Evolutionary conservation across 2,329 filamentous ascomycete species (phyloP), one percentile per base, ranked within the genome.

Genomic region (Diaporthe ampelina): DNA sequence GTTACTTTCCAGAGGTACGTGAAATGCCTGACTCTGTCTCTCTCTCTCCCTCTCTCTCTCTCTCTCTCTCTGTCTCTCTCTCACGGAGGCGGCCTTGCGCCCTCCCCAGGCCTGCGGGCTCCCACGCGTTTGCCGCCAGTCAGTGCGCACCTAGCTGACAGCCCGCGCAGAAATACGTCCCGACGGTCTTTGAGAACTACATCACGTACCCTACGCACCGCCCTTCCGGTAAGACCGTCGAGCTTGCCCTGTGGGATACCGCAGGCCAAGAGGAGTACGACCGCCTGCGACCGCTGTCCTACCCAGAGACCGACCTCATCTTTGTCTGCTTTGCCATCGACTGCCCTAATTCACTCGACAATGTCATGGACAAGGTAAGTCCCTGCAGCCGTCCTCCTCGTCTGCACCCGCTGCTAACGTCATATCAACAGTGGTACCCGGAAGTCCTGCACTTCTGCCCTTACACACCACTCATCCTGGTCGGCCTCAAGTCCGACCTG

Each of bases 251-350:
- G 70, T 99, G 97, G 97, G 97, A 99, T 85, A 99, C 97, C 37
- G 97, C 97, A 79, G 97, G 97, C 52, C 97, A 99, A 85, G 97
- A 99, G 85, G 97, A 98, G 86, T 99, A 99, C 84, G 97, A 99
- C 88, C 93, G 97, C 80, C 88, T 99, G 82, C 93, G 97, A 78
- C 97, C 97, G 59, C 91, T 99, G 68, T 98, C 96, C 58, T 99
- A 99, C 85, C 97, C 97, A 4, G 97, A 99, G 86, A 99, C 97
- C 17, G 97, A 99, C 84, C 90, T 99, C 45, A 92, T 99, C 75
- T 98, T 99, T 84, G 97, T 99, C 78, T 99, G 97, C 88, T 99
- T 99, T 84, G 97, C 97, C 77, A 98, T 99, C 81, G 97, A 99
- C 85, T 99, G 97, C 84, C 97, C 97, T 48, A 98, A 98, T 84